Percentiles rank a stretch among this genome's conserved stretches.
These are phyloP conservation scores for Saccharomycopsis sp. DNA, from an alignment of 805 yeast genomes.

Conservation along the genomic window DNA sequence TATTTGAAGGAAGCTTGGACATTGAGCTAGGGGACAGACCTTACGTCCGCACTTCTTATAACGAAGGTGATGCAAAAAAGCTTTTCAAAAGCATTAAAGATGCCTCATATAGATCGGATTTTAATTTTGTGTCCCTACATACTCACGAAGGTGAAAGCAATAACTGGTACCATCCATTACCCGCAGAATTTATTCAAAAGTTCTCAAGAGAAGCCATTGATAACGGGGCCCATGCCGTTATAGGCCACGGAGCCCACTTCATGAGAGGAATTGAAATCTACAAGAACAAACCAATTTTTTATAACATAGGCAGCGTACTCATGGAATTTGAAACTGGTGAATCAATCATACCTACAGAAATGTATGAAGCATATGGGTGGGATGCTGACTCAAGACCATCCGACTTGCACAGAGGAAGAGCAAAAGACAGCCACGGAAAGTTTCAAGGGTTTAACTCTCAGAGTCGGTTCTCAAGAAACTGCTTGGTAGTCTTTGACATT, in stretches of 20 bases:
- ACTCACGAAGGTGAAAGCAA: slow-evolving; percentile 29
- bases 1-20: slow-evolving; percentile 27
- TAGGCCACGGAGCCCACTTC: slow-evolving; percentile 29
- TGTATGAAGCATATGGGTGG: slow-evolving; percentile 25
- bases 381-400: slow-evolving; percentile 26
- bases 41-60: slow-evolving; percentile 25
- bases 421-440: slow-evolving; percentile 25
- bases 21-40: slow-evolving; percentile 26
- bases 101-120: slow-evolving; percentile 25
- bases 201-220: slow-evolving; percentile 26
- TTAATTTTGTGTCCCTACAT: slow-evolving; percentile 26
- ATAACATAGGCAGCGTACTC: slow-evolving; percentile 26
- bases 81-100: slow-evolving; percentile 25
- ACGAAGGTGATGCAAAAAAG: slow-evolving; percentile 24
- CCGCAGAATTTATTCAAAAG: slow-evolving; percentile 27
- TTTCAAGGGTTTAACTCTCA: slow-evolving; percentile 26
- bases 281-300: slow-evolving; percentile 27
- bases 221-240: slow-evolving; percentile 26
- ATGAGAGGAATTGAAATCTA: slow-evolving; percentile 28
- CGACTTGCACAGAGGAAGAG: slow-evolving; percentile 26
- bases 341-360: slow-evolving; percentile 26
- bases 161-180: slow-evolving; percentile 29
- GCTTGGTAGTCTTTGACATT: slow-evolving; percentile 25
- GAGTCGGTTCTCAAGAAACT: slow-evolving; percentile 26
- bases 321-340: slow-evolving; percentile 28